Base-by-base conservation (phyloP, 2,329 filamentous ascomycete genomes). In the Cytospora leucostoma region DNA sequence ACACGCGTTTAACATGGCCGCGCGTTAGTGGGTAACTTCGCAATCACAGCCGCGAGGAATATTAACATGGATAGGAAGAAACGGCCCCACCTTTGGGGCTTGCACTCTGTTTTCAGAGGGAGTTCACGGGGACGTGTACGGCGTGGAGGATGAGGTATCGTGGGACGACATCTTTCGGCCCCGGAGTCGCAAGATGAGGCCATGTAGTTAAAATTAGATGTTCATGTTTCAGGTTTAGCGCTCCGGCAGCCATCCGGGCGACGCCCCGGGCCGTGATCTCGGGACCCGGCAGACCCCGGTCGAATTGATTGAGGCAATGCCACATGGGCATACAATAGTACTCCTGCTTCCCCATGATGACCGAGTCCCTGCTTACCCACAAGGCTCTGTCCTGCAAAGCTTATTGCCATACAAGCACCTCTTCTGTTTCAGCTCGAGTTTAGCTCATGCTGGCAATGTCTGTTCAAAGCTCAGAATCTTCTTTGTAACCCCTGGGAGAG, bases 1-100 rank as follows among this genome's bases (percentile, higher is more conserved):
- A 27, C 35, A 13, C 7, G 59, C 32, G 51, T 35, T 37, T 55
- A 33, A 49, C 38, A 61, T 61, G 59, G 58, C 38, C 51, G 37
- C 11, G 38, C 19, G 21, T 49, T 51, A 51, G 32, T 50, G 59
- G 17, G 32, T 49, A 38, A 8, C 17, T 50, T 35, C n/a, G 44
- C 44, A n/a, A 47, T 47, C 44, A 21, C 44, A 47, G 44, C 19
- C 44, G 44, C 44, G 40, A 21, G n/a, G n/a, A 47, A 47, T 21
- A 21, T 47, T 47, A n/a, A 47, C 44, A 47, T 47, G 10, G 44
- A 47, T 19, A 47, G 11, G 19, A 47, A 5, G 44, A 47, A 47
- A 47, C 44, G 8, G 44, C 44, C 44, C 44, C 44, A 19, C 44
- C 44, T 47, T 21, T 47, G n/a, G 44, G 44, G 44, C 44, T 47